Evolutionary conservation across 2,329 filamentous ascomycete species (phyloP).

Genomic region (Cercospora nicotianae): DNA sequence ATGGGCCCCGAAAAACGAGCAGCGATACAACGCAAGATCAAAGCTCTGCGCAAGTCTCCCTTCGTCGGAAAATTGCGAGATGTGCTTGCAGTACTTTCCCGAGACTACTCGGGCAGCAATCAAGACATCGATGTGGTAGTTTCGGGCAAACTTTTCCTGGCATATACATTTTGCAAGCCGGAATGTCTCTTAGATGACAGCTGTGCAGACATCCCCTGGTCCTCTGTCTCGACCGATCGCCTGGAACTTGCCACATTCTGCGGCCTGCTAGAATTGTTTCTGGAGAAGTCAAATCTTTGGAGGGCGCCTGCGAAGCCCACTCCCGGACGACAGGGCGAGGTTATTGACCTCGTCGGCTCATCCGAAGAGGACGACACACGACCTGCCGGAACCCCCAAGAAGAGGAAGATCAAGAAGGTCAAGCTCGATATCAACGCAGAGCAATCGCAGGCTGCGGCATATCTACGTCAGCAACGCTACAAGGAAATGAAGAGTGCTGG

Average conservation of each 20-base stretch:
- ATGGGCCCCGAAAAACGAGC: conserved; percentile 21
- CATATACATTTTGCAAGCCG: conserved; percentile 8
- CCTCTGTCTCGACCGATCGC: neutral
- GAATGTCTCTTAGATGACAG: conserved; percentile 9
- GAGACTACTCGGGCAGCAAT: neutral
- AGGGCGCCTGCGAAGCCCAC: conserved; percentile 13
- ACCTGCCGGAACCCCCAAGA: conserved; percentile 11
- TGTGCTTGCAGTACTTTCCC: conserved; percentile 2
- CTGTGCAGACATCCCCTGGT: conserved; percentile 7
- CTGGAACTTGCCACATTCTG: conserved; percentile 4
- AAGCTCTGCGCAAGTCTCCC: conserved; percentile 1
- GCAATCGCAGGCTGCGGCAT: conserved; percentile 25
- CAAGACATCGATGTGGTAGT: conserved; percentile 8
- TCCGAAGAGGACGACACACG: conserved; percentile 22
- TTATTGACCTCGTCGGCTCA: conserved; percentile 18
- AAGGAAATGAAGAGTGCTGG: conserved; percentile 24
- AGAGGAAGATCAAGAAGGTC: conserved; percentile 25
- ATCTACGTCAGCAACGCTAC: conserved; percentile 23
- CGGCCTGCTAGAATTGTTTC: conserved; percentile 13
- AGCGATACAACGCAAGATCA: conserved; percentile 14
- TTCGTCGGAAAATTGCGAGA: conserved; percentile 8
- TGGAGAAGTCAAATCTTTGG: conserved; percentile 24
- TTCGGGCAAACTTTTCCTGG: conserved; percentile 23
- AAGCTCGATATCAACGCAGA: conserved; percentile 19
- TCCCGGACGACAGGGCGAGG: neutral